These are phyloP conservation scores for Tricholoma hemisulphureum DNA, from an alignment of 768 basidiomycete species.

Conservation along the genomic window DNA sequence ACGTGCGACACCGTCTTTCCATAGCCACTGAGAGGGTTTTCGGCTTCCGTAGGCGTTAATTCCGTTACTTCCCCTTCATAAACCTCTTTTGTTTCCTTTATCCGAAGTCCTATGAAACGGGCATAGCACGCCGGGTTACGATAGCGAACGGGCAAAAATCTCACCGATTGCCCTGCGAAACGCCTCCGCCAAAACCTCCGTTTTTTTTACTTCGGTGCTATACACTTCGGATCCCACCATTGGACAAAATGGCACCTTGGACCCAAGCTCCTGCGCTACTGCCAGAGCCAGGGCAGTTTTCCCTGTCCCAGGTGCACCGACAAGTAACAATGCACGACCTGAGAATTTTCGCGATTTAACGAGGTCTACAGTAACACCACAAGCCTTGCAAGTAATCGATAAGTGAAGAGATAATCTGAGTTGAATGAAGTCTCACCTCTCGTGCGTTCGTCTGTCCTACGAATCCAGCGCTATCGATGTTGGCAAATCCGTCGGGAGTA, in stretches of 20 bases:
- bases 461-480: conserved; percentile 76
- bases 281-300: conserved; percentile 98
- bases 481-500: conserved; percentile 77
- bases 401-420: not conserved
- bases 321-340: conserved; percentile 87
- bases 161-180: conserved; percentile 94
- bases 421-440: conserved; percentile 55
- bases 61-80: conserved; percentile 99
- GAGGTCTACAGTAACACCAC: conserved; percentile 86
- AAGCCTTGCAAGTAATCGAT: conserved; percentile 49
- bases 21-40: conserved; percentile 96
- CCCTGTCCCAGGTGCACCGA: conserved; percentile 95
- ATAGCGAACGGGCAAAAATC: conserved; percentile 19
- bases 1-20: conserved; percentile 99
- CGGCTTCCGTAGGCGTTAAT: conserved; percentile 91
- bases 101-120: conserved; percentile 72
- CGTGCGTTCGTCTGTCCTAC: conserved; percentile 88
- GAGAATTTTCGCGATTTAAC: conserved; percentile 92
- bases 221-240: conserved; percentile 99
- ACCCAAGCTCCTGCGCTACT: conserved; percentile 89
- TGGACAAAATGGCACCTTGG: conserved; percentile 95
- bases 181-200: conserved; percentile 92
- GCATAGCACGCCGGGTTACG: not conserved
- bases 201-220: conserved; percentile 97
- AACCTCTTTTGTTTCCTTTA: conserved; percentile 99